A percentile compares a stretch with the other conserved stretches of the same genome.
phyloP scores from a whole-genome alignment of 1,284 basidiomycete genomes.

The Anthracocystis setariae region DNA sequence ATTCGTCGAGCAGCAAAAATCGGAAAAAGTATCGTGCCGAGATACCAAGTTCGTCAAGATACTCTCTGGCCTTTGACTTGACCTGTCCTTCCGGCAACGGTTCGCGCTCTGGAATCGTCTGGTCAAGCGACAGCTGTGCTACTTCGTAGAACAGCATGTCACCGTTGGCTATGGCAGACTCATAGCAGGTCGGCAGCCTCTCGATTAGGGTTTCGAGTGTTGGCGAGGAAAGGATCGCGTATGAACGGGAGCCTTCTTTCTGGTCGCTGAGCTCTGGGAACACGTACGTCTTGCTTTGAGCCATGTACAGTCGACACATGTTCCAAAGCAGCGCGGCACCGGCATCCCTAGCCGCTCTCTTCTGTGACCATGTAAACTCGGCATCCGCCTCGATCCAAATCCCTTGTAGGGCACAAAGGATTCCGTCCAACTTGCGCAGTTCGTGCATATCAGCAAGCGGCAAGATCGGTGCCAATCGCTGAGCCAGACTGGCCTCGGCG shows the following conservation, averaged over 20 bases:
- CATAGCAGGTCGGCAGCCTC: neutral
- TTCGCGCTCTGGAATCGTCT: slow-evolving; percentile 2
- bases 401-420: slow-evolving; percentile 18
- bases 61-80: slow-evolving; percentile 4
- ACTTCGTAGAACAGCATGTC: slow-evolving; percentile 8
- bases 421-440: neutral
- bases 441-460: slow-evolving; percentile 5
- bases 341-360: slow-evolving; percentile 3
- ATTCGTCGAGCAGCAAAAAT: slow-evolving; percentile 5
- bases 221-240: neutral
- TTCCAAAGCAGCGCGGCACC: slow-evolving; percentile 18
- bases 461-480: slow-evolving; percentile 10
- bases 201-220: neutral
- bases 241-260: neutral
- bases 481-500: slow-evolving; percentile 10
- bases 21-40: slow-evolving; percentile 16
- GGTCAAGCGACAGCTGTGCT: neutral
- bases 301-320: slow-evolving; percentile 15
- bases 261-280: neutral
- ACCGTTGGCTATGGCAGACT: slow-evolving; percentile 1
- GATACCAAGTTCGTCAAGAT: slow-evolving; percentile 16
- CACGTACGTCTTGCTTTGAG: neutral
- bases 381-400: slow-evolving; percentile 16
- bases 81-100: neutral
- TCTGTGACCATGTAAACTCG: neutral